Base-by-base conservation (phyloP, 495 filamentous ascomycete genomes). In the Sordaria brevicollis region DNA sequence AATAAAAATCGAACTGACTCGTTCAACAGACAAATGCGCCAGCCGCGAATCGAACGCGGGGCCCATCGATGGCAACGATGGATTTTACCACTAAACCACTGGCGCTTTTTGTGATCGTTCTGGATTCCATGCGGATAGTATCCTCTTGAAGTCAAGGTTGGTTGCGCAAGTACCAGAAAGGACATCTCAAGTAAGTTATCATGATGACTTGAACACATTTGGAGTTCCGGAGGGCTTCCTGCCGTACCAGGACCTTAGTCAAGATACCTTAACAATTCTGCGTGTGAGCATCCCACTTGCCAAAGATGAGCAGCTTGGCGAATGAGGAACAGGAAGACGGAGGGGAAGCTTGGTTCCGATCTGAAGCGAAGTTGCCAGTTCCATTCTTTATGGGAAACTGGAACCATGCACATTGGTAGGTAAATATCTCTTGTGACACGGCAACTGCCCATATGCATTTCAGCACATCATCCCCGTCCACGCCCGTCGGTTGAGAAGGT, bases 21-120 rank as follows among this genome's bases (percentile, higher is more conserved):
- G 25, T 29, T 57, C 21, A 57, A 57, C 1, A 11, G 29, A 57
- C 21, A 73, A 72, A 77, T 81, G 80, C 80, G 77, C 78, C 77
- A 81, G 79, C 80, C 80, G 80, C 77, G 80, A 82, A 82, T 82
- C 81, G 81, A 83, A 83, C 81, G 76, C 81, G 81, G 81, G 81
- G 81, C 81, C 79, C 81, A 82, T 83, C 81, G 81, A 83, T 83
- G 81, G 81, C 81, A 83, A 83, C 81, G 81, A 83, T 82, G 81
- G 79, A 82, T 83, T 83, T 83, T 83, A 83, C 81, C 81, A 83
- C 81, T 83, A 83, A 82, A 82, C 80, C 80, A 82, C 80, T 81
- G 77, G 49, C 49, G 49, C 49, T 33, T 62, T 31, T 62, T 31
- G 25, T 62, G 25, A 62, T 17, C 29, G 5, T 57, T 10, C 0